Evolutionary conservation across 805 yeast species (phyloP).

Genomic region (Metschnikowia henanensis): DNA sequence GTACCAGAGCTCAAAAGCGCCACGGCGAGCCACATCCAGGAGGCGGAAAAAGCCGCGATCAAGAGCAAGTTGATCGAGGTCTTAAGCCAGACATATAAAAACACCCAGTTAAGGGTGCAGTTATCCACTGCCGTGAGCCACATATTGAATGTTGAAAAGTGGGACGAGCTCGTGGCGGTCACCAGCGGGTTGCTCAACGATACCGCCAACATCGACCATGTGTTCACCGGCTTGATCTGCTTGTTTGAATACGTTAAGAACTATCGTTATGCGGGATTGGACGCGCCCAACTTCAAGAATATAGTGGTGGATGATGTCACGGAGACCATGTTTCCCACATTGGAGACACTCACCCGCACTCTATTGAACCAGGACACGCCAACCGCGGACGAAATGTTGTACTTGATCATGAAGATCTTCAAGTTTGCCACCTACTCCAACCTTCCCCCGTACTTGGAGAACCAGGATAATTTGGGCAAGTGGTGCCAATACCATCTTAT

Average conservation of each 20-base stretch:
- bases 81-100: slow-evolving; percentile 32
- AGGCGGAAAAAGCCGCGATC: slow-evolving; percentile 34
- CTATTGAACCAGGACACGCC: slow-evolving; percentile 27
- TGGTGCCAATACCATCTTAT: slow-evolving; percentile 43
- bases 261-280: slow-evolving; percentile 47
- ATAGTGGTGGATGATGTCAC: slow-evolving; percentile 42
- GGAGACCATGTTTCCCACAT: slow-evolving; percentile 34
- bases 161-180: slow-evolving; percentile 34
- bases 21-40: slow-evolving; percentile 25
- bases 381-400: slow-evolving; percentile 29
- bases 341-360: slow-evolving; percentile 31
- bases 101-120: slow-evolving; percentile 49
- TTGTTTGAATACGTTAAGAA: slow-evolving; percentile 41
- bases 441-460: slow-evolving; percentile 39
- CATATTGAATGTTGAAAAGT: slow-evolving; percentile 49
- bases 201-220: slow-evolving; percentile 39
- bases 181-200: slow-evolving; percentile 18
- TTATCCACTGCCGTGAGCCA: slow-evolving; percentile 56
- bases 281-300: slow-evolving; percentile 34
- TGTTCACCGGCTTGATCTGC: slow-evolving; percentile 40
- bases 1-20: slow-evolving; percentile 32
- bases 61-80: slow-evolving; percentile 40
- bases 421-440: slow-evolving; percentile 40
- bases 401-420: slow-evolving; percentile 40
- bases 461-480: slow-evolving; percentile 34